Evolutionary conservation across 345 rosid genomes (phyloP).

Genomic region (Aquilaria sinensis): DNA sequence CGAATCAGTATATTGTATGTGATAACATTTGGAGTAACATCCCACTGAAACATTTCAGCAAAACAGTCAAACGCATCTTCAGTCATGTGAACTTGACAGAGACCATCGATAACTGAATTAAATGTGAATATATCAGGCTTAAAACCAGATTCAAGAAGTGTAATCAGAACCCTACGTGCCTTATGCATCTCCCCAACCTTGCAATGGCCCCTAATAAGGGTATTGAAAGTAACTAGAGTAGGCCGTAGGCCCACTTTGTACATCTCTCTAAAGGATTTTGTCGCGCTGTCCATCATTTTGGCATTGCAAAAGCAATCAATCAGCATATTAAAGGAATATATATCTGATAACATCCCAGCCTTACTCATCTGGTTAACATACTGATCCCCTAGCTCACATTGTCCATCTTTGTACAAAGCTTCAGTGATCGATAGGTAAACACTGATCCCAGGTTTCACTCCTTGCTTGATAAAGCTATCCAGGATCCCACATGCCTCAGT

Average conservation of each 20-base stretch:
- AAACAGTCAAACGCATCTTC: constrained; percentile 86
- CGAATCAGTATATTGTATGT: constrained; percentile 66
- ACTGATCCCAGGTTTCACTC: constrained; percentile 53
- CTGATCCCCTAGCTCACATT: constrained; percentile 38
- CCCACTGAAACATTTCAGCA: constrained; percentile 77
- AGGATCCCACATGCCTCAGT: constrained; percentile 49
- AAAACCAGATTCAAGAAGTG: constrained; percentile 51
- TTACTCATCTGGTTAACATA: constrained; percentile 43
- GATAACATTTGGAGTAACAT: constrained; percentile 61
- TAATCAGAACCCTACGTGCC: constrained; percentile 34
- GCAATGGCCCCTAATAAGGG: constrained; percentile 55
- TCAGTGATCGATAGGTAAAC: constrained; percentile 52
- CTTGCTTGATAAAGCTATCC: constrained; percentile 42
- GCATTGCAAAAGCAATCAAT: constrained; percentile 79
- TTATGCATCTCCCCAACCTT: constrained; percentile 37
- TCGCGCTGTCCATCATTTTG: constrained; percentile 44
- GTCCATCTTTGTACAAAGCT: constrained; percentile 48
- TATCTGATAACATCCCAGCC: constrained; percentile 44
- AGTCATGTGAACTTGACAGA: constrained; percentile 48
- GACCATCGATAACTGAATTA: constrained; percentile 67
- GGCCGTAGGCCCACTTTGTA: constrained; percentile 46
- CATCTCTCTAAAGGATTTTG: constrained; percentile 42
- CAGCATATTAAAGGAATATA: constrained; percentile 57
- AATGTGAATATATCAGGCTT: constrained; percentile 79
- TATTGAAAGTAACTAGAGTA: constrained; percentile 77